Evolutionary conservation across 2,329 filamentous ascomycete genomes (phyloP).

Genomic region (Curvularia verruculosa): DNA sequence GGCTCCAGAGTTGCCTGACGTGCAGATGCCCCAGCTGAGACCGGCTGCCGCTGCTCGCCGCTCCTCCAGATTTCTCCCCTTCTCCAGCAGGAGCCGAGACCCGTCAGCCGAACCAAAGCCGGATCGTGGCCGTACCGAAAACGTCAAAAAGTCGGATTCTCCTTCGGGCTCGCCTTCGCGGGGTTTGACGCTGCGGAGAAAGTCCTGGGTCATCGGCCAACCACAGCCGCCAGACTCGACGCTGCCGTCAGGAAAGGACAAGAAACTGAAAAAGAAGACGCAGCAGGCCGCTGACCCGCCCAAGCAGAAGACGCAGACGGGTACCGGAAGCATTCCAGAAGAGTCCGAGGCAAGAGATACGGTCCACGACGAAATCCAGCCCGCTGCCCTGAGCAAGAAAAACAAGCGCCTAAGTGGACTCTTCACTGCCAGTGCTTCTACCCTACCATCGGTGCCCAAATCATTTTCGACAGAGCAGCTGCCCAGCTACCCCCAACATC

Average conservation of each 20-base stretch:
- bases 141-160: constrained; percentile 33
- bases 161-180: constrained; percentile 38
- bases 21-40: constrained; percentile 41
- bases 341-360: constrained; percentile 31
- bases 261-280: constrained; percentile 29
- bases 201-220: constrained; percentile 41
- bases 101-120: constrained; percentile 39
- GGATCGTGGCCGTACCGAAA: constrained; percentile 36
- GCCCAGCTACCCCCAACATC: constrained; percentile 44
- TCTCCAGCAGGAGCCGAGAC: constrained; percentile 45
- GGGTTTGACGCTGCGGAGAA: constrained; percentile 44
- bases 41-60: constrained; percentile 43
- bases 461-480: constrained; percentile 58
- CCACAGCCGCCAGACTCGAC: constrained; percentile 21
- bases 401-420: constrained; percentile 45
- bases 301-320: constrained; percentile 36
- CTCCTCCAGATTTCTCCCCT: constrained; percentile 45
- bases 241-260: constrained; percentile 25
- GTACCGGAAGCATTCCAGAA: constrained; percentile 40
- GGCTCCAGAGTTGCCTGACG: constrained; percentile 31
- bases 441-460: constrained; percentile 52
- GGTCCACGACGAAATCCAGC: constrained; percentile 31
- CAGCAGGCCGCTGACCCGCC: constrained; percentile 22
- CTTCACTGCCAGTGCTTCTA: constrained; percentile 40
- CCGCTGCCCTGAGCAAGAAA: constrained; percentile 43